These are phyloP conservation scores for Colletotrichum sansevieriae DNA, from an alignment of 2,329 filamentous ascomycete genomes.

Conservation along the genomic window DNA sequence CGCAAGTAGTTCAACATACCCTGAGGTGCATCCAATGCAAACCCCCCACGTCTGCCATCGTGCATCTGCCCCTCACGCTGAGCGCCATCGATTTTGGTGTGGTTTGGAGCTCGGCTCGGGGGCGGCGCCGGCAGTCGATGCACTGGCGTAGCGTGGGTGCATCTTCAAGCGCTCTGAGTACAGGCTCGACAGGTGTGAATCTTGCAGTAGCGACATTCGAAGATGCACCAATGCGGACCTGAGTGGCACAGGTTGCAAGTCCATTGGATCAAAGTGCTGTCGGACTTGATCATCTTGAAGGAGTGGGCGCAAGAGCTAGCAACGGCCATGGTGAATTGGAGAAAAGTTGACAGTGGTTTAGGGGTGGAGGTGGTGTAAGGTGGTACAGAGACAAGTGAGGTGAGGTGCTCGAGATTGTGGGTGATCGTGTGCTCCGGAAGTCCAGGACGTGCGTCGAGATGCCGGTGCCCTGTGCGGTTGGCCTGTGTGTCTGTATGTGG, in stretches of 20 bases:
- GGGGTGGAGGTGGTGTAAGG: conserved; percentile 2
- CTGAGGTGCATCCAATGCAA: conserved; percentile 34
- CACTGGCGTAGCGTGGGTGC: conserved; percentile 12
- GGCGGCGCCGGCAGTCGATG: conserved; percentile 21
- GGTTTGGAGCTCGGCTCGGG: conserved; percentile 22
- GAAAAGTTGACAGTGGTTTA: not conserved
- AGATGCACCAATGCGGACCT: conserved; percentile 77
- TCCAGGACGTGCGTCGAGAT: conserved; percentile 3
- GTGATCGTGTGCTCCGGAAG: not conserved
- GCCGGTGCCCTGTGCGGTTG: conserved; percentile 26
- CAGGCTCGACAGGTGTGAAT: conserved; percentile 74
- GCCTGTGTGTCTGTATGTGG: not conserved
- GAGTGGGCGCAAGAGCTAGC: conserved; percentile 70
- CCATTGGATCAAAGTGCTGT: conserved; percentile 75
- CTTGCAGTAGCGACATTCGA: conserved; percentile 77
- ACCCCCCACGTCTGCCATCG: conserved; percentile 33
- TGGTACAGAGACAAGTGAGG: conserved; percentile 2
- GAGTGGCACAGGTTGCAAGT: conserved; percentile 73
- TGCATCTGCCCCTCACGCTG: conserved; percentile 24
- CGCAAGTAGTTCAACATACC: conserved; percentile 32
- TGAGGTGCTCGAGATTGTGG: not conserved
- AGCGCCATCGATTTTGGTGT: conserved; percentile 12
- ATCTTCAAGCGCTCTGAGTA: conserved; percentile 57
- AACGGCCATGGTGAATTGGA: conserved; percentile 62
- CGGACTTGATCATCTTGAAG: conserved; percentile 76